phyloP scores from a whole-genome alignment of 805 yeast species.

The Candida maris region DNA sequence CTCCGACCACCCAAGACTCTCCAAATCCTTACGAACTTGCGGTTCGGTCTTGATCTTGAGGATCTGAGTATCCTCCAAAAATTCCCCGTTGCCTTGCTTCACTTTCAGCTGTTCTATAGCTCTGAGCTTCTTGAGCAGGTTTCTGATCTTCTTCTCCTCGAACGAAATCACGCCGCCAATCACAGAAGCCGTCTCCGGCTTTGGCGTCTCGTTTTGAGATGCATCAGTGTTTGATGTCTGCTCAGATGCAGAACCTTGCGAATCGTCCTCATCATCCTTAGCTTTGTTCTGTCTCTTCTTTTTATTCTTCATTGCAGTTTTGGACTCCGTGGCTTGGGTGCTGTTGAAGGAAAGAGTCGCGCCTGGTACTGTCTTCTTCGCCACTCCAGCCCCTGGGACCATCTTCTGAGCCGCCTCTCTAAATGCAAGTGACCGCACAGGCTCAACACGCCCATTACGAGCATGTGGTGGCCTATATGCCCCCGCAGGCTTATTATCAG shows the following conservation, averaged over 20 bases:
- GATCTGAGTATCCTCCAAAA: conserved; percentile 88
- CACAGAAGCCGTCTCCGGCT: conserved; percentile 35
- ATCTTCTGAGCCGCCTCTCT: conserved; percentile 41
- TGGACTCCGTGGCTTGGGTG: conserved; percentile 40
- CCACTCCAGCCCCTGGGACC: conserved; percentile 28
- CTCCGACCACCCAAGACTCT: conserved; percentile 59
- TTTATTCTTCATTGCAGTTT: conserved; percentile 67
- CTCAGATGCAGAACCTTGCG: conserved; percentile 5
- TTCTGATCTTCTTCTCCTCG: conserved; percentile 90
- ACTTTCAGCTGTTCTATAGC: conserved; percentile 90
- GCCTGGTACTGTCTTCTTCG: conserved; percentile 51
- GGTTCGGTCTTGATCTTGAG: conserved; percentile 85
- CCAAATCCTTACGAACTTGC: conserved; percentile 71
- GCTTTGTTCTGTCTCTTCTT: conserved; percentile 69
- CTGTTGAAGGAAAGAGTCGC: conserved; percentile 36
- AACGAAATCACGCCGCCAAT: conserved; percentile 63
- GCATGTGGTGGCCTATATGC: conserved; percentile 99
- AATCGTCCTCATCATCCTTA: conserved; percentile 21
- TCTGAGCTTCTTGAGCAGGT: conserved; percentile 85
- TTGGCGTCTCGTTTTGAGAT: conserved; percentile 4
- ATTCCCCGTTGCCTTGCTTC: conserved; percentile 79
- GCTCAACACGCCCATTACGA: conserved; percentile 35
- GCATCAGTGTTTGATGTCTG: not conserved
- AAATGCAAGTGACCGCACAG: conserved; percentile 54
- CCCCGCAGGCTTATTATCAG: conserved; percentile 58